Evolutionary conservation across 352 stramenopile genomes (phyloP).

Genomic region (Lagenidium giganteum): DNA sequence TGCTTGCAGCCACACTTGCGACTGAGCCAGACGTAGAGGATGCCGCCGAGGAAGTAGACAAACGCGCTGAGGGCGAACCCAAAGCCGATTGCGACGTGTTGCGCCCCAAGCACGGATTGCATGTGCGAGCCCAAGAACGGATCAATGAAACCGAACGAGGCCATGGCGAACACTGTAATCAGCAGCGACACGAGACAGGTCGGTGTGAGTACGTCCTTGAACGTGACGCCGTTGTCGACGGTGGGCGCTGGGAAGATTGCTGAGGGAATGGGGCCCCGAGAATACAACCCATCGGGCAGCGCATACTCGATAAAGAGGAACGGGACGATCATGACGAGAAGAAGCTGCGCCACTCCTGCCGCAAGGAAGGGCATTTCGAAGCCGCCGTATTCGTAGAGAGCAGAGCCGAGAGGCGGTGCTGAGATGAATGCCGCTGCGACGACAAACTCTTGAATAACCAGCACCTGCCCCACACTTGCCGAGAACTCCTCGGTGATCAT

Average conservation of each 20-base stretch:
- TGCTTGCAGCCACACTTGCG: slow-evolving; percentile 54
- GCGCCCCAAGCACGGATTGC: slow-evolving; percentile 43
- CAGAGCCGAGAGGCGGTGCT: slow-evolving; percentile 48
- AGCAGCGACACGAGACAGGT: slow-evolving; percentile 43
- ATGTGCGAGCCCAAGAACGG: slow-evolving; percentile 58
- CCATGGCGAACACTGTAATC: slow-evolving; percentile 55
- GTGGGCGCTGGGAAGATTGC: slow-evolving; percentile 19
- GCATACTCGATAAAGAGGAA: slow-evolving; percentile 77
- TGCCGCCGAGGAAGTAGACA: slow-evolving; percentile 57
- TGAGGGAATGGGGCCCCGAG: slow-evolving; percentile 7
- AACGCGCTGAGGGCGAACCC: slow-evolving; percentile 61
- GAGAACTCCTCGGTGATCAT: slow-evolving; percentile 70
- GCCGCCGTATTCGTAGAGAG: slow-evolving; percentile 45
- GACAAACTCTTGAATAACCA: slow-evolving; percentile 62
- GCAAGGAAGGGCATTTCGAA: slow-evolving; percentile 55
- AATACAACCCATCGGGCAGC: slow-evolving; percentile 55
- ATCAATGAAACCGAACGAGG: slow-evolving; percentile 70
- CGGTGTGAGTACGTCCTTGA: slow-evolving; percentile 47
- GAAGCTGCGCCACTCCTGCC: slow-evolving; percentile 50
- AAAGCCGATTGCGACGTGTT: slow-evolving; percentile 56
- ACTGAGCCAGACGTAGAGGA: slow-evolving; percentile 59
- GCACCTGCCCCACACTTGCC: slow-evolving; percentile 35
- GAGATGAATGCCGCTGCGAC: slow-evolving; percentile 63
- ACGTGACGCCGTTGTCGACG: slow-evolving; percentile 20
- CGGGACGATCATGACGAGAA: slow-evolving; percentile 55